Evolutionary conservation across 1,139 yeast species (phyloP).

Genomic region (Nakaseomyces delphensis): DNA sequence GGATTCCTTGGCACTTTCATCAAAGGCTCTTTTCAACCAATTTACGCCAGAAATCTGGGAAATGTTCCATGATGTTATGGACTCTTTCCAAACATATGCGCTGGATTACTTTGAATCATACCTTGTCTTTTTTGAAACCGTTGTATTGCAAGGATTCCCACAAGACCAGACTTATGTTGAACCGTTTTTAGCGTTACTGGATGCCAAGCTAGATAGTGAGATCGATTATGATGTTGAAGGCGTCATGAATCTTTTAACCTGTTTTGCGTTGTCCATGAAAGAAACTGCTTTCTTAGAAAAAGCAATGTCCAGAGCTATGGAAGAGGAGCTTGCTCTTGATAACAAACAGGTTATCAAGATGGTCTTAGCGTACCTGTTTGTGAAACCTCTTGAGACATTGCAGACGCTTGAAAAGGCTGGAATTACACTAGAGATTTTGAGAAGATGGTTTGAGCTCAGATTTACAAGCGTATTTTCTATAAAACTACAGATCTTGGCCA

Average conservation of each 20-base stretch:
- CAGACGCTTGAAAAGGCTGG: slow-evolving; percentile 42
- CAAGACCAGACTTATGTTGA: slow-evolving; percentile 36
- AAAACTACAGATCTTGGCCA: slow-evolving; percentile 62
- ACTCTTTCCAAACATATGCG: slow-evolving; percentile 46
- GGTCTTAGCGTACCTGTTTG: slow-evolving; percentile 55
- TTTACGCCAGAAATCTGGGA: slow-evolving; percentile 34
- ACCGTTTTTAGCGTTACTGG: slow-evolving; percentile 25
- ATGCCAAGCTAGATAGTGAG: slow-evolving; percentile 32
- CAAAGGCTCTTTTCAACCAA: slow-evolving; percentile 25
- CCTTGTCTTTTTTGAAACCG: slow-evolving; percentile 66
- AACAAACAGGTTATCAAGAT: slow-evolving; percentile 44
- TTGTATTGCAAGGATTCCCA: slow-evolving; percentile 59
- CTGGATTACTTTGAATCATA: slow-evolving; percentile 70
- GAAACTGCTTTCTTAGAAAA: slow-evolving; percentile 33
- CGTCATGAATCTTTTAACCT: slow-evolving; percentile 34
- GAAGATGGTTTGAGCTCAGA: slow-evolving; percentile 55
- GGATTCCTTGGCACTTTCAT: slow-evolving; percentile 32
- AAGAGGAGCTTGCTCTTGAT: slow-evolving; percentile 27
- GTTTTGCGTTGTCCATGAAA: slow-evolving; percentile 29
- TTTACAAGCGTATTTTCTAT: slow-evolving; percentile 69
- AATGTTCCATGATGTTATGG: slow-evolving; percentile 32
- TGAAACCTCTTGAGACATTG: slow-evolving; percentile 53
- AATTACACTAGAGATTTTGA: slow-evolving; percentile 44
- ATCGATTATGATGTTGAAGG: slow-evolving; percentile 36
- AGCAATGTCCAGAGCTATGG: slow-evolving; percentile 25